phyloP scores from a whole-genome alignment of 2,329 filamentous ascomycete species.

The Phialophora chinensis region DNA sequence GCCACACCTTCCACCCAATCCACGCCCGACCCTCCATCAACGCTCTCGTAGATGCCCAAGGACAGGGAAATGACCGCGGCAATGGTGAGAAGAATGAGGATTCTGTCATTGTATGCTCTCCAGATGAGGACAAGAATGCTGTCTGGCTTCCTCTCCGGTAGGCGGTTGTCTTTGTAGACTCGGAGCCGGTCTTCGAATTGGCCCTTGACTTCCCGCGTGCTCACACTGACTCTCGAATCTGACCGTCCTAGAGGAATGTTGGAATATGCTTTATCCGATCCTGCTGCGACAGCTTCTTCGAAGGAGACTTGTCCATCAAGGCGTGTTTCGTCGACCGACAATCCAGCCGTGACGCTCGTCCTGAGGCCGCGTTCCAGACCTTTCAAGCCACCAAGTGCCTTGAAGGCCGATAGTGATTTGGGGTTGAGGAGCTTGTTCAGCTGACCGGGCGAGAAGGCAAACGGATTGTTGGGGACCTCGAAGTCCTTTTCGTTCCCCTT shows the following conservation, averaged over 20 bases:
- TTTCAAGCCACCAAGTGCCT: conserved; percentile 74
- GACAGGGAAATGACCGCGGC: conserved; percentile 72
- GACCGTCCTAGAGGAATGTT: conserved; percentile 24
- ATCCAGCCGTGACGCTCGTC: conserved; percentile 71
- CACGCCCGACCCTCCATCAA: conserved; percentile 57
- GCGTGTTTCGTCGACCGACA: conserved; percentile 75
- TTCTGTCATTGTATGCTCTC: conserved; percentile 75
- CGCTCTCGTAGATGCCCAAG: conserved; percentile 71
- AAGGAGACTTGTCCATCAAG: conserved; percentile 73
- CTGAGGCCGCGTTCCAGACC: conserved; percentile 82
- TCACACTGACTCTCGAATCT: conserved; percentile 12
- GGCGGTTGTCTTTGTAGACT: conserved; percentile 65
- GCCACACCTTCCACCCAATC: conserved; percentile 73
- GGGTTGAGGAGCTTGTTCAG: conserved; percentile 88
- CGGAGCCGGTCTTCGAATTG: conserved; percentile 64
- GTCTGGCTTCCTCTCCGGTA: conserved; percentile 69
- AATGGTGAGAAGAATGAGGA: conserved; percentile 71
- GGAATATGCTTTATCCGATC: conserved; percentile 28
- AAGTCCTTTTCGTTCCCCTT: conserved; percentile 78
- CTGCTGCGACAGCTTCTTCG: conserved; percentile 64
- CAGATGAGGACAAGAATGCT: conserved; percentile 67
- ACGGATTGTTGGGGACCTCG: conserved; percentile 76
- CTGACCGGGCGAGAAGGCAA: conserved; percentile 83
- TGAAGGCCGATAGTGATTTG: conserved; percentile 82
- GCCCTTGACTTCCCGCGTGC: conserved; percentile 35